Percentiles rank a stretch among this genome's conserved stretches.
phyloP scores from a whole-genome alignment of 2,329 filamentous ascomycete species.

The Alternaria sp. region DNA sequence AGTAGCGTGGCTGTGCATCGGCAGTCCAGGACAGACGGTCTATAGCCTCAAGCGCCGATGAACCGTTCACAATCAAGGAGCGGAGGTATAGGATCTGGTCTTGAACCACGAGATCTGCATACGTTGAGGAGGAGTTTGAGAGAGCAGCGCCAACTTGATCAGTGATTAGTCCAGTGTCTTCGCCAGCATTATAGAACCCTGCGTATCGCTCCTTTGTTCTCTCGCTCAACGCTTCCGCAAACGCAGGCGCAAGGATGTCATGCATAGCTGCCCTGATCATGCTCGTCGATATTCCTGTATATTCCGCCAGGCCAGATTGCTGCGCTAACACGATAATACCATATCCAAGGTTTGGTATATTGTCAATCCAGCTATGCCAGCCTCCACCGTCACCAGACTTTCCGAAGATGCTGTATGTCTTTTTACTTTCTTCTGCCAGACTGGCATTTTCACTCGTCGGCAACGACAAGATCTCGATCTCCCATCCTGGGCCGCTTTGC shows the following conservation, averaged over 20 bases:
- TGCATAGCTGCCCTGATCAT: conserved; percentile 28
- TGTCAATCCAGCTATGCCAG: conserved; percentile 44
- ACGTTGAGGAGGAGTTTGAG: conserved; percentile 20
- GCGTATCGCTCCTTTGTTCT: conserved; percentile 28
- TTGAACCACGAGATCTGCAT: conserved; percentile 35
- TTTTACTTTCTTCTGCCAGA: conserved; percentile 11
- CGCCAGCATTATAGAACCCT: conserved; percentile 29
- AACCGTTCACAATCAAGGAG: conserved; percentile 38
- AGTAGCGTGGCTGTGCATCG: conserved; percentile 24
- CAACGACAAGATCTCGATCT: conserved; percentile 32
- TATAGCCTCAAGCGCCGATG: conserved; percentile 38
- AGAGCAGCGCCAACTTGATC: conserved; percentile 22
- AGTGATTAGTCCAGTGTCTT: conserved; percentile 29
- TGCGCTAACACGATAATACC: conserved; percentile 38
- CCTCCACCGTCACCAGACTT: conserved; percentile 45
- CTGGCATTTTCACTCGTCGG: conserved; percentile 19
- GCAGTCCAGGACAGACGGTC: conserved; percentile 38
- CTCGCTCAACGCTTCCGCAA: conserved; percentile 29
- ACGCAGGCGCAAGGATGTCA: conserved; percentile 36
- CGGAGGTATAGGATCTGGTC: conserved; percentile 40
- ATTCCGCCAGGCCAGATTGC: conserved; percentile 23
- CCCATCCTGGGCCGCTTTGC: conserved; percentile 41
- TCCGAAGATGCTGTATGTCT: conserved; percentile 39
- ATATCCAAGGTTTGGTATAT: conserved; percentile 42
- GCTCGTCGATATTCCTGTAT: conserved; percentile 27